Conservation (phyloP, 495 filamentous ascomycete genomes). For the Podospora sp. region DNA sequence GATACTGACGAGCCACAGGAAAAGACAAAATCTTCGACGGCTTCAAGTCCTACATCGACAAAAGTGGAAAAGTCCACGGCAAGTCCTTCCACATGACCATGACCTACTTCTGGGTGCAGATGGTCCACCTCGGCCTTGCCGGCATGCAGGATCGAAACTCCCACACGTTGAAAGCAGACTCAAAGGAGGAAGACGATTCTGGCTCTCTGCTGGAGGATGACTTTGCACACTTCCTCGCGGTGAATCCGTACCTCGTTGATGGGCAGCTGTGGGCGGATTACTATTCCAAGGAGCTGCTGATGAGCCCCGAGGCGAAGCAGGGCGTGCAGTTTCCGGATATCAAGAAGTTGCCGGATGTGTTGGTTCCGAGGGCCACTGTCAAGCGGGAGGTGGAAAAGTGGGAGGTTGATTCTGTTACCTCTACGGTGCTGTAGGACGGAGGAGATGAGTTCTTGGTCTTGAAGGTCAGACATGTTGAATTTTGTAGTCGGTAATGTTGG, state of each 20-base stretch:
- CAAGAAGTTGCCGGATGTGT: slow-evolving; percentile 8
- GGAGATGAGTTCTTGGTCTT: no score
- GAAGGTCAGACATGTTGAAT: no score
- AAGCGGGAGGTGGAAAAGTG: no score
- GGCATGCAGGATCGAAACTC: not conserved
- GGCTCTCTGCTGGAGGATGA: not conserved
- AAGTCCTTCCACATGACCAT: slow-evolving; percentile 11
- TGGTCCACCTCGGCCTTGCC: not conserved
- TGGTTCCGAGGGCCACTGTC: not conserved
- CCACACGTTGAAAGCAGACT: not conserved
- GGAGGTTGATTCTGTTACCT: no score
- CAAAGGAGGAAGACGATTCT: not conserved
- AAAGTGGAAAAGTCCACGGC: slow-evolving; percentile 5
- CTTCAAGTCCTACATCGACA: slow-evolving; percentile 5
- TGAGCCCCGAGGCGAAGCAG: slow-evolving; percentile 6
- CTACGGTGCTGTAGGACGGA: no score
- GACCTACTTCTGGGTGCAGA: slow-evolving; percentile 12
- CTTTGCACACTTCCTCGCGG: slow-evolving; percentile 4
- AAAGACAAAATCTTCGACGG: slow-evolving; percentile 10
- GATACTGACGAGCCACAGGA: not conserved
- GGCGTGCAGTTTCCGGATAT: slow-evolving; percentile 5
- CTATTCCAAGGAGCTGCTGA: slow-evolving; percentile 5
- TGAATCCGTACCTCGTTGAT: slow-evolving; percentile 1
- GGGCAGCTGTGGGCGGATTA: slow-evolving; percentile 11
- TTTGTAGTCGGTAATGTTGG: no score